A percentile compares a stretch with the other conserved stretches of the same genome.
Evolutionary conservation across 495 filamentous ascomycete species (phyloP).

Genomic region (Podospora conica): DNA sequence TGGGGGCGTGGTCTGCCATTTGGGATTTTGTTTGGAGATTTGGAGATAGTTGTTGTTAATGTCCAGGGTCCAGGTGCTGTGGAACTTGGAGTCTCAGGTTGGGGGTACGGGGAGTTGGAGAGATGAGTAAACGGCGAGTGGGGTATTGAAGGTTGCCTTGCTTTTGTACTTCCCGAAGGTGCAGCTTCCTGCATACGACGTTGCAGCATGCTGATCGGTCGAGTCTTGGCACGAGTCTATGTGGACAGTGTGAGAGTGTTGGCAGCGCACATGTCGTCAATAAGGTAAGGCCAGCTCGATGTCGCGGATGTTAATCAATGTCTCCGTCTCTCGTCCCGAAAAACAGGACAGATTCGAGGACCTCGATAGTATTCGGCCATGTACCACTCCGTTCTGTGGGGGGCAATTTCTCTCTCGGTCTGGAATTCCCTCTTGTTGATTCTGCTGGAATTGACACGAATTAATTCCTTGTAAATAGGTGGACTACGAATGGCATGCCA

Average conservation of each 20-base stretch:
- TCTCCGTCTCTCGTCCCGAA: background rate
- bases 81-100: background rate
- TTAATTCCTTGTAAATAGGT: background rate
- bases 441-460: background rate
- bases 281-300: too few species aligned
- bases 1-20: conserved; percentile 14
- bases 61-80: background rate
- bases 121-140: background rate
- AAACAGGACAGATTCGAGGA: background rate
- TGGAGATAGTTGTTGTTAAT: background rate
- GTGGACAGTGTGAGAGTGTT: too few species aligned
- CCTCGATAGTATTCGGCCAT: too few species aligned
- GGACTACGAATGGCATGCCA: too few species aligned
- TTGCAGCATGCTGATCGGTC: background rate
- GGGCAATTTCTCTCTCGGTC: too few species aligned
- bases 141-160: background rate
- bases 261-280: too few species aligned
- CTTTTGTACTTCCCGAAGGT: background rate
- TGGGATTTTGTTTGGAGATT: background rate
- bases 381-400: background rate
- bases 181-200: background rate
- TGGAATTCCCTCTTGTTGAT: background rate
- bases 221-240: background rate
- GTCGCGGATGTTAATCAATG: too few species aligned
- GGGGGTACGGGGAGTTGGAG: background rate